phyloP scores from a whole-genome alignment of 345 rosid species.

The Brassica rapa region DNA sequence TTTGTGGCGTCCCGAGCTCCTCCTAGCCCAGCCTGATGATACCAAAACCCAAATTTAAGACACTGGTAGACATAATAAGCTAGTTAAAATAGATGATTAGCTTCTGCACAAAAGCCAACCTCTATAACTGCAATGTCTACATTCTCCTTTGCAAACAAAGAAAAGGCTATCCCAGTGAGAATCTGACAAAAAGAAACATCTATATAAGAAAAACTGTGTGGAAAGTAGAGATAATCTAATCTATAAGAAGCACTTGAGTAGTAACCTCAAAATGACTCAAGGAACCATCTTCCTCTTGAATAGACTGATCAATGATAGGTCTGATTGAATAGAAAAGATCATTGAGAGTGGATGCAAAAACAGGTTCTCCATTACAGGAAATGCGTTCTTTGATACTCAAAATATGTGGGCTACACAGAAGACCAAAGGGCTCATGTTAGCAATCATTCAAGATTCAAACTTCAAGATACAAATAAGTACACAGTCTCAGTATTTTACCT shows the following conservation, averaged over 20 bases:
- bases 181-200: slow-evolving; percentile 48
- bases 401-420: slow-evolving; percentile 68
- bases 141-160: slow-evolving; percentile 66
- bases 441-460: slow-evolving; percentile 1
- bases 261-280: slow-evolving; percentile 92
- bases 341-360: slow-evolving; percentile 58
- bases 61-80: background rate
- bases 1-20: slow-evolving; percentile 96
- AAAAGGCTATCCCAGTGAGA: slow-evolving; percentile 77
- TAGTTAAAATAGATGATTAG: background rate
- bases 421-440: background rate
- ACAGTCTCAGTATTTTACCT: slow-evolving; percentile 46
- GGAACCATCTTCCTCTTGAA: slow-evolving; percentile 57
- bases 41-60: background rate
- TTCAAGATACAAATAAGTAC: background rate
- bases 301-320: slow-evolving; percentile 58
- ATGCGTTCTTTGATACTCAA: slow-evolving; percentile 80
- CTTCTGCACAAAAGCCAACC: slow-evolving; percentile 43
- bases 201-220: slow-evolving; percentile 1
- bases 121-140: slow-evolving; percentile 85
- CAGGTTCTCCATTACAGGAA: slow-evolving; percentile 58
- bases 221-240: background rate
- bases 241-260: background rate
- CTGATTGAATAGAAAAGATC: slow-evolving; percentile 57
- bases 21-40: slow-evolving; percentile 76